Conservation (phyloP, 371 early-diverging fungal species). For the Apophysomyces variabilis region DNA sequence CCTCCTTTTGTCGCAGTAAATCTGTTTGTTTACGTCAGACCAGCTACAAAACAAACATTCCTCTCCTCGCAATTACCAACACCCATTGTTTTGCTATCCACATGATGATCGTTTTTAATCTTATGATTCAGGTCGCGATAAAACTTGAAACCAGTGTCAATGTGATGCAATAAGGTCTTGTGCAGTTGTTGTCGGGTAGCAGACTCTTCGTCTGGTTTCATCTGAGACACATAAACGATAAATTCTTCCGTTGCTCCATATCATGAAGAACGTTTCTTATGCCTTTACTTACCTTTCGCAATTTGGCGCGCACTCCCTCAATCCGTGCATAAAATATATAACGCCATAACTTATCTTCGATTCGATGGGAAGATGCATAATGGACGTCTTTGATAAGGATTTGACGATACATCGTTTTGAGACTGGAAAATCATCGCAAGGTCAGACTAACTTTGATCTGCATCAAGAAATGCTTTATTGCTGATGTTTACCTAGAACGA, state of each 20-base stretch:
- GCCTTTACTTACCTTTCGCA: constrained; percentile 37
- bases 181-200: constrained; percentile 23
- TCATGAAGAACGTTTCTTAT: too few species aligned
- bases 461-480: not conserved
- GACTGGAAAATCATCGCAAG: constrained; percentile 18
- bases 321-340: constrained; percentile 50
- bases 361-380: constrained; percentile 40
- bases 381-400: constrained; percentile 34
- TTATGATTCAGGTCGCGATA: constrained; percentile 46
- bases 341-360: constrained; percentile 56
- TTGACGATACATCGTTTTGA: constrained; percentile 40
- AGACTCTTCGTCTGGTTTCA: constrained; percentile 8
- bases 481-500: constrained; percentile 39
- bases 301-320: constrained; percentile 41
- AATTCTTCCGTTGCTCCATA: not conserved
- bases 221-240: not conserved
- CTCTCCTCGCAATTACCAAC: constrained; percentile 29
- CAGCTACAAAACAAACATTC: not conserved
- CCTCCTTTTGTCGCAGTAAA: constrained; percentile 22
- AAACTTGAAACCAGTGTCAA: constrained; percentile 46
- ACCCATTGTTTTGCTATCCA: constrained; percentile 46
- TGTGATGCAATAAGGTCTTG: constrained; percentile 26
- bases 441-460: not conserved
- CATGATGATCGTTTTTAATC: constrained; percentile 35
- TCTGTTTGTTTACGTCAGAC: constrained; percentile 13